Percentiles rank a stretch among this genome's conserved stretches.
These are phyloP conservation scores for Saposhnikovia divaricata DNA, from an alignment of 129 eudicot species.

Conservation along the genomic window DNA sequence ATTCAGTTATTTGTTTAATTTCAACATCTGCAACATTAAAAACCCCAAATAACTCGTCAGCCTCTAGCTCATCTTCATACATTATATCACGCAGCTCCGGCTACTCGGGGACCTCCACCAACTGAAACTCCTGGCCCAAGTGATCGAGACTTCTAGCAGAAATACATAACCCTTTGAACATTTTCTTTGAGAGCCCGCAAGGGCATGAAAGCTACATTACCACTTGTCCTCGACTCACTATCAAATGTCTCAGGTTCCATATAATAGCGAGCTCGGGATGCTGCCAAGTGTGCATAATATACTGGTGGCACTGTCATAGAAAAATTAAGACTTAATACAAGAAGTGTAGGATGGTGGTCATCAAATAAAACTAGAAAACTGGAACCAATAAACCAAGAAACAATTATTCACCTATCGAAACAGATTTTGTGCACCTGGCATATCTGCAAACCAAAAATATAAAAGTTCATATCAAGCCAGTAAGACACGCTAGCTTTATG, in stretches of 20 bases:
- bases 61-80: too few species aligned
- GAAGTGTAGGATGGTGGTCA: background rate
- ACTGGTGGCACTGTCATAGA: constrained; percentile 80
- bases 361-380: background rate
- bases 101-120: too few species aligned
- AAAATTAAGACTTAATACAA: background rate
- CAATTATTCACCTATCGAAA: constrained; percentile 61
- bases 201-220: constrained; percentile 60
- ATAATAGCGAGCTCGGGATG: constrained; percentile 79
- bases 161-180: constrained; percentile 77
- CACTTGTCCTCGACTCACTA: constrained; percentile 68
- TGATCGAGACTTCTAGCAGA: constrained; percentile 38
- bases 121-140: too few species aligned
- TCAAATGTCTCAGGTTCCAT: constrained; percentile 89
- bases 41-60: too few species aligned
- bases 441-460: constrained; percentile 36
- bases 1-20: too few species aligned
- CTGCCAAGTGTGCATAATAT: constrained; percentile 86
- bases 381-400: background rate
- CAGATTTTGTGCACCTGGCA: constrained; percentile 89
- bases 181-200: constrained; percentile 81
- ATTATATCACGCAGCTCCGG: too few species aligned
- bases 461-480: background rate
- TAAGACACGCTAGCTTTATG: background rate
- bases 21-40: too few species aligned